Evolutionary conservation across 1,139 yeast species (phyloP).

Genomic region (Kodamaea arcana): DNA sequence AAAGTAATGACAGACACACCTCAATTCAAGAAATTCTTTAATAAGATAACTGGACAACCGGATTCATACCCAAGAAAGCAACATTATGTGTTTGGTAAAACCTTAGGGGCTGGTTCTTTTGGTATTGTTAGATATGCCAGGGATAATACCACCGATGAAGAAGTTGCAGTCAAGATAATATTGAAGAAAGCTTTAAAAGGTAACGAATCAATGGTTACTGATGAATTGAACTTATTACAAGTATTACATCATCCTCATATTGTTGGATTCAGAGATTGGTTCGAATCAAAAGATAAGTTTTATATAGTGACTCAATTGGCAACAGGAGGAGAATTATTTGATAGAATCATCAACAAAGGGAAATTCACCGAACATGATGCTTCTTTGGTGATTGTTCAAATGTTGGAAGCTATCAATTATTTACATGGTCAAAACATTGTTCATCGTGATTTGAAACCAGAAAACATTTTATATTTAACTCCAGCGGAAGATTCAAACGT

Average conservation of each 20-base stretch:
- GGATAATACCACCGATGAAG: conserved; percentile 52
- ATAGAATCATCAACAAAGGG: conserved; percentile 71
- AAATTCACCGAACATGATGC: conserved; percentile 86
- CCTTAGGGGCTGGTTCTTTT: conserved; percentile 88
- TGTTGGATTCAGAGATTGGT: conserved; percentile 82
- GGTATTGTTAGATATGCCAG: conserved; percentile 84
- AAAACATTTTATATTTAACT: conserved; percentile 68
- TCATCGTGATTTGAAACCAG: conserved; percentile 90
- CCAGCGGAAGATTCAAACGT: conserved; percentile 54
- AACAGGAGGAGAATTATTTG: conserved; percentile 89
- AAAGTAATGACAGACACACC: background rate
- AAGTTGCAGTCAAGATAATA: conserved; percentile 84
- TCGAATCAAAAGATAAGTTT: conserved; percentile 76
- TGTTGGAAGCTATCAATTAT: conserved; percentile 69
- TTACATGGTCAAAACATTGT: conserved; percentile 73
- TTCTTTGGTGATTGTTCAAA: conserved; percentile 60
- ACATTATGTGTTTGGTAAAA: conserved; percentile 67
- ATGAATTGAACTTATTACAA: conserved; percentile 67
- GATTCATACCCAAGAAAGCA: conserved; percentile 60
- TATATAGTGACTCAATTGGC: conserved; percentile 77
- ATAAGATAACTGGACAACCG: conserved; percentile 72
- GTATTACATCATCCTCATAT: conserved; percentile 74
- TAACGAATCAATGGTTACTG: conserved; percentile 65
- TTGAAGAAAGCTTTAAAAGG: conserved; percentile 78
- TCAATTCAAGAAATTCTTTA: conserved; percentile 32